Base-by-base conservation (phyloP, 2,329 filamentous ascomycete genomes). In the Chaetomium sp. region DNA sequence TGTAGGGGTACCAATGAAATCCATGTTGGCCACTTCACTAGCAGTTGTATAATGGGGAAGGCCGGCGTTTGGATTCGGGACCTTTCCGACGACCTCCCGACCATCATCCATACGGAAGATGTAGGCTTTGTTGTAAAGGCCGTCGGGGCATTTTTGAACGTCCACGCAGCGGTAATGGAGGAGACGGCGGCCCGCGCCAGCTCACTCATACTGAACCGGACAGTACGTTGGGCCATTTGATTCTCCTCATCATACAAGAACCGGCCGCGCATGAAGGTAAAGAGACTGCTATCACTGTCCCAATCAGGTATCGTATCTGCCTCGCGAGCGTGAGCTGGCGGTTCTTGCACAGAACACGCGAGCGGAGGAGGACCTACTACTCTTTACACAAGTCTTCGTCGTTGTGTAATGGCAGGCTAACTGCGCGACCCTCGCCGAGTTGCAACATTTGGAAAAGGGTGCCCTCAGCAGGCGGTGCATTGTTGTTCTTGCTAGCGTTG, bases 101-200 rank as follows among this genome's bases (percentile, higher is more conserved):
- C 58, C 58, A 12, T 60, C 47, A 35, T 53, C 35, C 47, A 54
- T 60, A 21, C 49, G 58, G 21, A 60, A 54, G 21, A 54, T n/a
- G 21, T 60, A 60, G 21, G 58, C 49, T n/a, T 53, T 60, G 58
- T 51, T 42, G 49, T 60, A 54, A 31, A 60, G 21, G 31, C 58
- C 58, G 33, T 60, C 58, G 21, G 58, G 58, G 58, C 49, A 60
- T 42, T 60, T 42, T 16, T 35, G 47, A 31, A 60, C 31, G 21
- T 38, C n/a, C 6, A 60, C 33, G 31, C 58, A 60, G 13, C 45
- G 29, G 27, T 60, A 27, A 54, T 27, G n/a, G 49, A 38, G 21
- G 25, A 27, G 47, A 31, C 57, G 35, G 57, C 57, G 31, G 38
- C 7, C 21, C 31, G 57, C n/a, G 58, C 58, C 31, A 61, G 49